Base-by-base conservation (phyloP, 257 asterid genomes). In the Solanum piurae region DNA sequence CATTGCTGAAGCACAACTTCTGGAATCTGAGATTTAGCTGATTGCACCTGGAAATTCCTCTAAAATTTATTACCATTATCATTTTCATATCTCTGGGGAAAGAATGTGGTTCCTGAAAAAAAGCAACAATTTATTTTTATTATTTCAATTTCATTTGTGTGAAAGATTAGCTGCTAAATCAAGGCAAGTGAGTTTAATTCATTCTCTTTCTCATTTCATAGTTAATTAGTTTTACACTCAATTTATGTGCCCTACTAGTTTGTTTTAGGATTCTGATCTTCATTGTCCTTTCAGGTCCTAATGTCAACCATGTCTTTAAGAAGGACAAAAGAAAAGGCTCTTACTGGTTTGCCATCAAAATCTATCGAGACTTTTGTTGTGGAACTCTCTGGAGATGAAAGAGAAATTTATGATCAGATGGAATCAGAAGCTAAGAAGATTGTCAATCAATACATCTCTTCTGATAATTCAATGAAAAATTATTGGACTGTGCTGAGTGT, bases 261-360 rank as follows among this genome's bases (percentile, higher is more conserved):
- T 49, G 12, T 31, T 16, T 82, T 29, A 44, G 68, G 86, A 82
- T 82, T 82, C 44, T 46, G 69, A 82, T 82, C 29, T 33, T 42
- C 49, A 25, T 86, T 86, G 46, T 27, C 83, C 37, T 86, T 66
- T 75, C 91, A 96, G 99, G 98, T 93, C 83, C 94, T 96, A 33
- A 92, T 95, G 96, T 93, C 95, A 80, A 85, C 95, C 83, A 91
- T 96, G 91, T 93, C 96, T 83, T 92, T 96, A 93, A 94, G 99
- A 91, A 93, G 98, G 91, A 96, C 95, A 58, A 95, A 96, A 88
- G 98, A 94, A 21, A 93, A 93, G 90, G 89, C 88, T 33, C 89
- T 94, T 91, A 83, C 89, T 89, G 93, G 92, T 66, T 91, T 96
- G 88, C 98, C 99, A 86, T 37, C 94, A 69, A 96, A 96, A 92